phyloP scores from a whole-genome alignment of 2,329 filamentous ascomycete species.

The Colletotrichum noveboracense region DNA sequence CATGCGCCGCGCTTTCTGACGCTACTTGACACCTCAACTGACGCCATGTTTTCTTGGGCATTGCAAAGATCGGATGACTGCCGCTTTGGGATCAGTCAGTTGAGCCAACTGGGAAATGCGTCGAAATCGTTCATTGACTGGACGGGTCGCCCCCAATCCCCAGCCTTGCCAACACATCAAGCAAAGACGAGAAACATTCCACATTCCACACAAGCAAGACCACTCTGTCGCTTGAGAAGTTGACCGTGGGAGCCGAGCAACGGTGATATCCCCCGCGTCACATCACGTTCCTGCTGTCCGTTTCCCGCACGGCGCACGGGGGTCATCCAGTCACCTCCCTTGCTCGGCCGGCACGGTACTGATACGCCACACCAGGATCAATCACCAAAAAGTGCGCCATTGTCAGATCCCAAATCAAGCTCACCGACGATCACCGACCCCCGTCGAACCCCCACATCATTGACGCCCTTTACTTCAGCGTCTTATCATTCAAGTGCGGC shows the following conservation, averaged over 20 bases:
- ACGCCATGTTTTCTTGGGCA: slow-evolving; percentile 14
- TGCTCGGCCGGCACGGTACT: slow-evolving; percentile 1
- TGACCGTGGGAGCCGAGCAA: not conserved
- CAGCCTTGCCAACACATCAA: slow-evolving; percentile 15
- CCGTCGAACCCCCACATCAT: slow-evolving; percentile 11
- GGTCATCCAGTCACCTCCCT: not conserved
- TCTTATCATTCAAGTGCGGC: not conserved
- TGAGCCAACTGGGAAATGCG: not conserved
- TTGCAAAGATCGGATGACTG: slow-evolving; percentile 6
- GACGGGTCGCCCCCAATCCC: not conserved
- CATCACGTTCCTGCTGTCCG: not conserved
- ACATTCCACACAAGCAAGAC: not conserved
- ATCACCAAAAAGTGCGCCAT: not conserved
- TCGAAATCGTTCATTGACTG: not conserved
- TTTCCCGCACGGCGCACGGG: slow-evolving; percentile 4
- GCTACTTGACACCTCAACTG: slow-evolving; percentile 13
- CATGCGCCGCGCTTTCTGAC: not conserved
- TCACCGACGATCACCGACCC: slow-evolving; percentile 10
- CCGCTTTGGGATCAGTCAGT: not conserved
- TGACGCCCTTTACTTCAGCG: not conserved
- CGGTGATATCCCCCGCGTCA: not conserved
- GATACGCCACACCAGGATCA: slow-evolving; percentile 11
- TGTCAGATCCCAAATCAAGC: not conserved
- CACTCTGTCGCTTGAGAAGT: not conserved
- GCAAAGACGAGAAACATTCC: not conserved